phyloP scores from a whole-genome alignment of 345 rosid species.

The Moricandia moricandioides region DNA sequence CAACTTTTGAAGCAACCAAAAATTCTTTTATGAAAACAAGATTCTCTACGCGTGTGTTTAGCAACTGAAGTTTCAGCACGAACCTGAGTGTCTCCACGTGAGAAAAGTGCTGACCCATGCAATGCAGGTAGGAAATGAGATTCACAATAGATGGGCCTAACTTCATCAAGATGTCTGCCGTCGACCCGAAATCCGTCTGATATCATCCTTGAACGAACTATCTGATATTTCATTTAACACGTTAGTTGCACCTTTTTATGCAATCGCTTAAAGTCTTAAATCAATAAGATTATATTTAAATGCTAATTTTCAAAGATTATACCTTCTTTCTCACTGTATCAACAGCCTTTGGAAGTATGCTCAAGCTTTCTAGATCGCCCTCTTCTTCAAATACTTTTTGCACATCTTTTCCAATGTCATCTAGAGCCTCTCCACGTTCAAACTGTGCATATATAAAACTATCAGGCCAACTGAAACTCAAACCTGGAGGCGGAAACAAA shows the following conservation, averaged over 20 bases:
- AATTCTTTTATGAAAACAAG: background rate
- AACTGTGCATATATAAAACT: conserved; percentile 46
- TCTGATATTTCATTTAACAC: conserved; percentile 44
- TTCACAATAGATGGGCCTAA: conserved; percentile 82
- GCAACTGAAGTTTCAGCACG: conserved; percentile 20
- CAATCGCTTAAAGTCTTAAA: conserved; percentile 5
- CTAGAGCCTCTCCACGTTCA: conserved; percentile 97
- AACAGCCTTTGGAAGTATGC: conserved; percentile 69
- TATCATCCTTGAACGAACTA: conserved; percentile 82
- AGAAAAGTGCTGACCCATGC: conserved; percentile 92
- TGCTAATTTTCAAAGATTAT: conserved; percentile 8
- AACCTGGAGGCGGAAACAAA: conserved; percentile 18
- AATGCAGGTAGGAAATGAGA: conserved; percentile 64
- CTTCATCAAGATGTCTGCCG: conserved; percentile 84
- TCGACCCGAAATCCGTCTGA: conserved; percentile 87
- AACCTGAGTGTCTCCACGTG: conserved; percentile 98
- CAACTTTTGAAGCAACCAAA: background rate
- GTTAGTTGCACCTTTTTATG: background rate
- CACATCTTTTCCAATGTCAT: conserved; percentile 70
- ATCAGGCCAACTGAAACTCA: conserved; percentile 12
- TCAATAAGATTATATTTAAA: background rate
- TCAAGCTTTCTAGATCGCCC: conserved; percentile 81
- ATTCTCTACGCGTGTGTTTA: background rate
- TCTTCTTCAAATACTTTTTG: conserved; percentile 69
- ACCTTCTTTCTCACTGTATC: conserved; percentile 94